Conservation (phyloP, 1,139 yeast species). For the Yamadazyma triangularis region DNA sequence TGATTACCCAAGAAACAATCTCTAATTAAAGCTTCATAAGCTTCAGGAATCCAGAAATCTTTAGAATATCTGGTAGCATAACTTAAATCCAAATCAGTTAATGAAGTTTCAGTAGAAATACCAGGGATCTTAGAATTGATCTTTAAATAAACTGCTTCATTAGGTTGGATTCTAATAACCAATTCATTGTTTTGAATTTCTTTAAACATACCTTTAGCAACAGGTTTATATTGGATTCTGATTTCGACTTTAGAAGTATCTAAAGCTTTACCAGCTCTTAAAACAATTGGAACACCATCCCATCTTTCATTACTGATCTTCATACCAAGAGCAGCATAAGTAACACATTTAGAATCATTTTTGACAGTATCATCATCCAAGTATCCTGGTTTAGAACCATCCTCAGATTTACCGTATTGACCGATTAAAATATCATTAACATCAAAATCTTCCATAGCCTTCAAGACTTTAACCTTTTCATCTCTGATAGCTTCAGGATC, state of each 20-base stretch:
- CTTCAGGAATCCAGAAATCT: slow-evolving; percentile 95
- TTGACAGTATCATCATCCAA: slow-evolving; percentile 91
- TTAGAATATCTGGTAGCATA: slow-evolving; percentile 74
- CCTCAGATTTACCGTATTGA: slow-evolving; percentile 79
- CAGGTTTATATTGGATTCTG: slow-evolving; percentile 86
- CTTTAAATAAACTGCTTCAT: slow-evolving; percentile 89
- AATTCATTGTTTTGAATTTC: slow-evolving; percentile 87
- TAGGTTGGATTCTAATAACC: slow-evolving; percentile 90
- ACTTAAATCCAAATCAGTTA: slow-evolving; percentile 87
- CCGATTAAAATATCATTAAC: slow-evolving; percentile 71
- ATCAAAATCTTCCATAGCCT: slow-evolving; percentile 70
- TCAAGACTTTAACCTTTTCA: slow-evolving; percentile 89
- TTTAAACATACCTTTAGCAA: slow-evolving; percentile 75
- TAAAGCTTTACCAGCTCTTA: slow-evolving; percentile 96
- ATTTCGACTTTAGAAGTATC: slow-evolving; percentile 93
- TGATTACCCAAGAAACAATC: slow-evolving; percentile 92
- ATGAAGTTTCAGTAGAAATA: slow-evolving; percentile 69
- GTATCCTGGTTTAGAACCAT: slow-evolving; percentile 87
- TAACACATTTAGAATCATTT: slow-evolving; percentile 76
- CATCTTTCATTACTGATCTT: slow-evolving; percentile 88
- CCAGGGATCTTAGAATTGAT: slow-evolving; percentile 94
- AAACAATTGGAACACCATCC: slow-evolving; percentile 95
- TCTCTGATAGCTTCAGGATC: slow-evolving; percentile 93
- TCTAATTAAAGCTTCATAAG: slow-evolving; percentile 91
- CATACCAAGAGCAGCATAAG: slow-evolving; percentile 83